These are phyloP conservation scores for Ulmus americana DNA, from an alignment of 331 rosid genomes.

Conservation along the genomic window DNA sequence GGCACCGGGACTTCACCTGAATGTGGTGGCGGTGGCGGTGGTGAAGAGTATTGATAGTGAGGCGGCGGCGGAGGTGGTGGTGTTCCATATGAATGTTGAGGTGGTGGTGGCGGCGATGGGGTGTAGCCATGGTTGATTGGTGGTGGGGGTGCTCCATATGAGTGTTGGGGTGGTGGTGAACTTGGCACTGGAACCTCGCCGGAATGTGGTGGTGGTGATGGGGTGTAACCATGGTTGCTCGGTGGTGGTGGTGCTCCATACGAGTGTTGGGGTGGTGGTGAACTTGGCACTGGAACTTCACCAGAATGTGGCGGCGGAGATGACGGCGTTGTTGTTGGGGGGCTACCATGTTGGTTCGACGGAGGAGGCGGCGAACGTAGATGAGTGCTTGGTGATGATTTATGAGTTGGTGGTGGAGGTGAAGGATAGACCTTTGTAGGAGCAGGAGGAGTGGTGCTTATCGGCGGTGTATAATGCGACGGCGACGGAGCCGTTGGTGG, in stretches of 20 bases:
- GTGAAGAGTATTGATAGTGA: background rate
- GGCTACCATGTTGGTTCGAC: background rate
- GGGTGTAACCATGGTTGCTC: background rate
- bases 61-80: too few species aligned
- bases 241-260: conserved; percentile 3
- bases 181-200: too few species aligned
- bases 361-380: conserved; percentile 11
- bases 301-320: conserved; percentile 9
- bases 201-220: background rate
- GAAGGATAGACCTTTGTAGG: background rate
- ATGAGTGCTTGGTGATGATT: conserved; percentile 22
- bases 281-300: background rate
- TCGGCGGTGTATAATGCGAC: conserved; percentile 1
- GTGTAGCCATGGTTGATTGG: background rate
- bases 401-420: conserved; percentile 21
- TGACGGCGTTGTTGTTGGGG: background rate
- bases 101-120: background rate
- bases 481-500: conserved; percentile 18
- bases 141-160: background rate
- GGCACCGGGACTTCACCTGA: background rate
- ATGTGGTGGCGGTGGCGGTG: conserved; percentile 24
- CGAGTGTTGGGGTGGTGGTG: conserved; percentile 8
- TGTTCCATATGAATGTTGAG: background rate
- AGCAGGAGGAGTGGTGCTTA: background rate
- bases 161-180: conserved; percentile 7